Base-by-base conservation (phyloP, 2,329 filamentous ascomycete species). In the Beauveria sp. region DNA sequence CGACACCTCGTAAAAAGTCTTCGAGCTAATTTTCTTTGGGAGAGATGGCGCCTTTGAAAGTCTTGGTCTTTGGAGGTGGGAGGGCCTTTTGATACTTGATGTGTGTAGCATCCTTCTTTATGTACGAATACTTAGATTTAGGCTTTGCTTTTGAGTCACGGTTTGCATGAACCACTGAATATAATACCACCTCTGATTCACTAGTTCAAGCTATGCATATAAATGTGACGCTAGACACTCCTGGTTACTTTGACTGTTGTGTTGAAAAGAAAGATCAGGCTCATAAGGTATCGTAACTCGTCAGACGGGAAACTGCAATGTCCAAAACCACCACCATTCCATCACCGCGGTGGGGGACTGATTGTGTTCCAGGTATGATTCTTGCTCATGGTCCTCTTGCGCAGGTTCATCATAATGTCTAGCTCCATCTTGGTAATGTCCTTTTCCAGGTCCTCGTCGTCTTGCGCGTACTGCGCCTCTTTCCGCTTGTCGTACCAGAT, bases 371-470 rank as follows among this genome's bases (percentile, higher is more conserved):
- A 85, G 8, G 82, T 84, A 56, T 78, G 74, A 26, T 77, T 76
- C 71, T 81, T 84, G 64, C 77, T 81, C 77, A 84, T 78, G 3
- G 82, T 84, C 68, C 79, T 76, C 72, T 81, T 79, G 26, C 82
- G 75, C 73, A 85, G 77, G 56, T 79, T 75, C 57, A 76, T 76
- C 75, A 85, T 80, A 65, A 85, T 84, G 51, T 83, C 78, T 63
- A 72, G 76, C 70, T 85, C 83, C 79, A 85, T 81, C 63, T 75
- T 72, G 44, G 80, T 77, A 64, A 85, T 84, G 53, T 81, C 79
- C 65, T 75, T 73, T 71, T 84, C 80, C 53, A 84, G 75, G 57
- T 82, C 77, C 28, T 67, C 65, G 64, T 85, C 81, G 66, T 84
- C 82, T 55, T 66, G 65, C 14, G 71, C 73, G 66, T 82, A 82